These are phyloP conservation scores for Wickerhamiella cacticola DNA, from an alignment of 805 yeast genomes.

Conservation along the genomic window DNA sequence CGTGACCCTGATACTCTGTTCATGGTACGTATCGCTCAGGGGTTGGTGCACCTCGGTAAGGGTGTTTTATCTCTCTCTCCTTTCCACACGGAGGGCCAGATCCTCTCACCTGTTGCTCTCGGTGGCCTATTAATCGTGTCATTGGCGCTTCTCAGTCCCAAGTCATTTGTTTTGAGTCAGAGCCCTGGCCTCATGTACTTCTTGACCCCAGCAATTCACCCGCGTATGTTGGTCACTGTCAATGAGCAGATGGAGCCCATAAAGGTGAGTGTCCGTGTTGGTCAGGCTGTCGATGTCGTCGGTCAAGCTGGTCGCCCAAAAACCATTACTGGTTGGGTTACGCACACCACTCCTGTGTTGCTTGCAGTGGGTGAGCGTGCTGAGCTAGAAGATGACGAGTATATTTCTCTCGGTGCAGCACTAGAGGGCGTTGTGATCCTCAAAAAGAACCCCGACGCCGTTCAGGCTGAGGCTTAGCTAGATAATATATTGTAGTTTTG, in stretches of 20 bases:
- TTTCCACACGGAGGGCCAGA: conserved; percentile 77
- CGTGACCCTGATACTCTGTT: conserved; percentile 84
- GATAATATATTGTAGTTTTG: conserved; percentile 21
- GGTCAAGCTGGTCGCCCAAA: conserved; percentile 99
- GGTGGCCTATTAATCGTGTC: conserved; percentile 80
- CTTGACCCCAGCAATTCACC: conserved; percentile 78
- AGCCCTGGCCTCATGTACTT: conserved; percentile 72
- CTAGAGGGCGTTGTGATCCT: conserved; percentile 90
- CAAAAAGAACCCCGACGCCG: conserved; percentile 66
- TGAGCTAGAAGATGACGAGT: conserved; percentile 90
- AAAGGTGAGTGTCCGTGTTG: conserved; percentile 94
- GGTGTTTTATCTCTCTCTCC: conserved; percentile 88
- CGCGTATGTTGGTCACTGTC: conserved; percentile 84
- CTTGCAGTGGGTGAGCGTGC: conserved; percentile 93
- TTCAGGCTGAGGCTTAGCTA: conserved; percentile 8
- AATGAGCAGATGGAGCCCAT: conserved; percentile 84
- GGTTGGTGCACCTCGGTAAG: conserved; percentile 87
- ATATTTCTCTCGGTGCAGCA: conserved; percentile 64
- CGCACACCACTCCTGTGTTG: conserved; percentile 94
- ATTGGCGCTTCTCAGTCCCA: conserved; percentile 77
- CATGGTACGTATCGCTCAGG: conserved; percentile 90
- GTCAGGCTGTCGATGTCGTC: conserved; percentile 96
- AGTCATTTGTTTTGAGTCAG: conserved; percentile 60
- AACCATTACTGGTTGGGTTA: conserved; percentile 98
- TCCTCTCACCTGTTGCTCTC: conserved; percentile 74